A percentile compares a stretch with the other conserved stretches of the same genome.
Conservation (phyloP, 1,284 basidiomycete genomes). For the Fomitopsis palustris region DNA sequence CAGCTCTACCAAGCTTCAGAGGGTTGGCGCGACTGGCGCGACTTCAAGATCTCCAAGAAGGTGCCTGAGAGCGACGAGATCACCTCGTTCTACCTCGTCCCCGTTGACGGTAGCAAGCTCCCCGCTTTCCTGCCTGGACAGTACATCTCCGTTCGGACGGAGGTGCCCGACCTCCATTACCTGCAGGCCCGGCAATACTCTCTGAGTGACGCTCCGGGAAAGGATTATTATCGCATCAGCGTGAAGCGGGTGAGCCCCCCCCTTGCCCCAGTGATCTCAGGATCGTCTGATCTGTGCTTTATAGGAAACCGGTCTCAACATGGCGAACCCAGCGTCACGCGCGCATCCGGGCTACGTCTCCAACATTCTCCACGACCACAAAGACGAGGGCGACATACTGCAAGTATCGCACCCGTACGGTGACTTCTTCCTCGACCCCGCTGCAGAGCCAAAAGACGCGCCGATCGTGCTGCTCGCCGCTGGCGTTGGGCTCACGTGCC, state of each 20-base stretch:
- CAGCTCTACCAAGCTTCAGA: slow-evolving; percentile 20
- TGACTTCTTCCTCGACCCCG: slow-evolving; percentile 26
- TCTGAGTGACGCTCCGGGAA: slow-evolving; percentile 20
- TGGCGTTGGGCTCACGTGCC: slow-evolving; percentile 24
- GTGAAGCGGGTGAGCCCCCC: slow-evolving; percentile 22
- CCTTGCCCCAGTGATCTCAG: not conserved
- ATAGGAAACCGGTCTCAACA: not conserved
- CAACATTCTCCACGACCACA: slow-evolving; percentile 21
- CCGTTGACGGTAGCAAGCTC: slow-evolving; percentile 20
- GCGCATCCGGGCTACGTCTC: slow-evolving; percentile 23
- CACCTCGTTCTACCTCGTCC: slow-evolving; percentile 23
- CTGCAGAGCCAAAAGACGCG: slow-evolving; percentile 2
- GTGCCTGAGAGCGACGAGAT: slow-evolving; percentile 23
- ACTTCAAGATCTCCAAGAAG: slow-evolving; percentile 20
- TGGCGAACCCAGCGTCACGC: slow-evolving; percentile 10
- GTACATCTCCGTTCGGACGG: slow-evolving; percentile 23
- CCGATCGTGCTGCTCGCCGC: slow-evolving; percentile 25
- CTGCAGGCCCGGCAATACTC: slow-evolving; percentile 22
- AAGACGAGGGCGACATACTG: slow-evolving; percentile 20
- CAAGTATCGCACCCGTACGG: slow-evolving; percentile 23
- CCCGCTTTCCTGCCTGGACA: slow-evolving; percentile 20
- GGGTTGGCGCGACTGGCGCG: slow-evolving; percentile 22
- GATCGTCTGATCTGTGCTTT: too few relatives aligned
- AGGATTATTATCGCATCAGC: slow-evolving; percentile 23
- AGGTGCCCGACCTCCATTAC: slow-evolving; percentile 17